Percentiles rank a stretch among this genome's conserved stretches.
These are phyloP conservation scores for Dendrobium catenatum DNA, from an alignment of 106 monocot genomes.

Conservation along the genomic window DNA sequence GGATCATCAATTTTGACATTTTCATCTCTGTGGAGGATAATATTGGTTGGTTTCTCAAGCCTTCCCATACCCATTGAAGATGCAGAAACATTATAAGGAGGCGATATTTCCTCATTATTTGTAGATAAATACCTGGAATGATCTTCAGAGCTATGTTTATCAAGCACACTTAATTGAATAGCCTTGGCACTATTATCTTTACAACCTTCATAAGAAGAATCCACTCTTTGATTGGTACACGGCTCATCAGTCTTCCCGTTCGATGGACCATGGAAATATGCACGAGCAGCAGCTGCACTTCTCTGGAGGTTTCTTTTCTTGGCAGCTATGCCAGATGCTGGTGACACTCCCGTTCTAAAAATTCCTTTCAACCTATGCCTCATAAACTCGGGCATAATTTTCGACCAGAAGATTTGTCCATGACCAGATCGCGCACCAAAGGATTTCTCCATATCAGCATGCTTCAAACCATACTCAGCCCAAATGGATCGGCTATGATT, in stretches of 20 bases:
- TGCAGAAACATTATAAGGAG: constrained; percentile 6
- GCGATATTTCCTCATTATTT: constrained; percentile 1
- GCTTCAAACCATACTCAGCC: constrained; percentile 60
- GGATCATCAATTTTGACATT: constrained; percentile 1
- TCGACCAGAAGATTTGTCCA: constrained; percentile 43
- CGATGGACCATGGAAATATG: constrained; percentile 46
- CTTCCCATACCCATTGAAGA: constrained; percentile 1
- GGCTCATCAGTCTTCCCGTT: constrained; percentile 15
- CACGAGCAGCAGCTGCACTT: constrained; percentile 66
- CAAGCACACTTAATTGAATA: neutral
- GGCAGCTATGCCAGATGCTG: constrained; percentile 38
- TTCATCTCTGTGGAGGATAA: constrained; percentile 11
- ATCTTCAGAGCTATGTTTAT: constrained; percentile 14
- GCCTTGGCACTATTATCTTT: constrained; percentile 10
- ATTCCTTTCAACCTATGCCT: constrained; percentile 45
- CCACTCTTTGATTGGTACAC: constrained; percentile 14
- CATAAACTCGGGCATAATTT: constrained; percentile 23
- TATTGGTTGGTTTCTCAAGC: neutral
- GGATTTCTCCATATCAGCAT: constrained; percentile 76
- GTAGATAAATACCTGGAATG: neutral
- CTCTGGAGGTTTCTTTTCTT: constrained; percentile 62
- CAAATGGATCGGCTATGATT: constrained; percentile 51
- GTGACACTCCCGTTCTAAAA: constrained; percentile 27
- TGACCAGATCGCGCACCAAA: constrained; percentile 59
- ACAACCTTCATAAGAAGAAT: constrained; percentile 19